Percentiles rank a stretch among this genome's conserved stretches.
These are phyloP conservation scores for Ensete ventricosum DNA, from an alignment of 176 grass and related monocot species.

Conservation along the genomic window DNA sequence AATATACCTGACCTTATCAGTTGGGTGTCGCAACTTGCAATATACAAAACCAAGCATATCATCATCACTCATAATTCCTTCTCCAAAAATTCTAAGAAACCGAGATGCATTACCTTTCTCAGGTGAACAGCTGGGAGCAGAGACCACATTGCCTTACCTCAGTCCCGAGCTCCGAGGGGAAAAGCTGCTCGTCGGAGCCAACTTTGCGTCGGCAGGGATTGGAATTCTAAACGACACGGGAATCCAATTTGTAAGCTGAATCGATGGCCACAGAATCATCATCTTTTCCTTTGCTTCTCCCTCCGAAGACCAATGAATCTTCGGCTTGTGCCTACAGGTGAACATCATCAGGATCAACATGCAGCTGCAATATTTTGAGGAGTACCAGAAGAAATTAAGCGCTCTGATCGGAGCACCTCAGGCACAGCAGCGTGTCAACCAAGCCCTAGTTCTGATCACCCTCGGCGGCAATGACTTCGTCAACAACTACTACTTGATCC, in stretches of 20 bases:
- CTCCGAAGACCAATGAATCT: background rate
- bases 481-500: constrained; percentile 26
- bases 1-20: constrained; percentile 87
- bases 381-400: constrained; percentile 15
- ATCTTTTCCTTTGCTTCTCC: background rate
- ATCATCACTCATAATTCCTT: background rate
- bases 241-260: constrained; percentile 60
- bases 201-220: constrained; percentile 92
- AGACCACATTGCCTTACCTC: constrained; percentile 59
- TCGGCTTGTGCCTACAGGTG: background rate
- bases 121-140: constrained; percentile 71
- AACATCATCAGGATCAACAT: constrained; percentile 14
- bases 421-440: constrained; percentile 10
- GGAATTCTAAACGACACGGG: constrained; percentile 95
- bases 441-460: constrained; percentile 17
- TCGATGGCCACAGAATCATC: background rate
- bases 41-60: background rate
- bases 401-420: constrained; percentile 2
- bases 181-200: constrained; percentile 76
- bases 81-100: background rate
- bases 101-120: background rate
- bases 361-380: constrained; percentile 12
- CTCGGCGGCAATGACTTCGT: constrained; percentile 27
- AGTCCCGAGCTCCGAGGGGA: constrained; percentile 64
- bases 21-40: constrained; percentile 17